Percentiles rank a stretch among this genome's conserved stretches.
phyloP scores from a whole-genome alignment of 169 alveolate species.

The Eimeria tenella region DNA sequence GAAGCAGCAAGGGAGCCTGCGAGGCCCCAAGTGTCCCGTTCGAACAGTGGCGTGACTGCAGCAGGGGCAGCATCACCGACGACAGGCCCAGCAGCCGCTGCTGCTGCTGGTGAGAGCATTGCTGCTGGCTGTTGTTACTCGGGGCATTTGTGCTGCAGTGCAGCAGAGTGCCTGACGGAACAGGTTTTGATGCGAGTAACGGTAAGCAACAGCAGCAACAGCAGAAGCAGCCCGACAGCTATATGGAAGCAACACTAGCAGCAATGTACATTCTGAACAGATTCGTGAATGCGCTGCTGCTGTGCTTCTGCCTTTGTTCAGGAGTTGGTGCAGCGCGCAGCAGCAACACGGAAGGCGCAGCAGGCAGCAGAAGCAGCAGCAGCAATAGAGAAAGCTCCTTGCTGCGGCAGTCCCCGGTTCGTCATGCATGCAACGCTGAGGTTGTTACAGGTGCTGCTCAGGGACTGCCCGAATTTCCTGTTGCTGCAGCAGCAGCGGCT shows the following conservation, averaged over 20 bases:
- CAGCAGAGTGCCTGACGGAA: constrained; percentile 20
- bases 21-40: neutral
- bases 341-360: neutral
- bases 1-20: constrained; percentile 38
- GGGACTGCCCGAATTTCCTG: constrained; percentile 35
- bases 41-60: constrained; percentile 16
- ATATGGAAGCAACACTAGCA: constrained; percentile 6
- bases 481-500: constrained; percentile 55
- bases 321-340: constrained; percentile 52
- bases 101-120: neutral
- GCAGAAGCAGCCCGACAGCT: neutral
- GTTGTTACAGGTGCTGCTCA: constrained; percentile 61
- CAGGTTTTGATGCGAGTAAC: neutral
- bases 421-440: constrained; percentile 39
- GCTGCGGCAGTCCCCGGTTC: constrained; percentile 24
- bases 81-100: neutral
- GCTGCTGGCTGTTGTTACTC: constrained; percentile 11
- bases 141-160: constrained; percentile 43
- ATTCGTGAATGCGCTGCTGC: neutral
- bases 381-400: constrained; percentile 11
- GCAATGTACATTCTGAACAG: neutral
- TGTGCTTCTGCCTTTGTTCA: neutral
- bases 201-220: constrained; percentile 37
- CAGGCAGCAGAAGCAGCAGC: constrained; percentile 37
- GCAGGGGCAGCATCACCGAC: constrained; percentile 10